Evolutionary conservation across 2,329 filamentous ascomycete genomes (phyloP), one percentile per base, ranked within the genome.

Genomic region (Fusarium stilboides): DNA sequence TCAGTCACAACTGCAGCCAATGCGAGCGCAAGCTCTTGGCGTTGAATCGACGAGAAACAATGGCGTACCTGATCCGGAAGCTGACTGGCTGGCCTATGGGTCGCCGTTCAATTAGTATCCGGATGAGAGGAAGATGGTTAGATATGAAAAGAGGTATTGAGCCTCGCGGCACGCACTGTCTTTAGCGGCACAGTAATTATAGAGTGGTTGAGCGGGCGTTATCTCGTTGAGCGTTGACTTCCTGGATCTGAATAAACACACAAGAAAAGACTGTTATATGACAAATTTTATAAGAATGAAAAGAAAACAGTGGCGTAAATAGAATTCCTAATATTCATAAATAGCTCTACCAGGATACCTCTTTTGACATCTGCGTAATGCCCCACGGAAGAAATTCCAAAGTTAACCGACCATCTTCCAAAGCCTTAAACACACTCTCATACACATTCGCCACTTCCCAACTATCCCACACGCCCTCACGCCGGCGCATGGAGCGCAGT

Each of bases 401-500:
- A 1, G 40, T 34, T 2, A 54, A 14, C 6, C 13, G 47, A 22
- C 33, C 15, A 1, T 34, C 8, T 5, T 54, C 51, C 12, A 54
- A 6, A 15, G 68, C 57, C 15, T 42, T 54, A 6, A 70, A 39
- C 51, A 65, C 45, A 39, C 71, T 52, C 22, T 69, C 68, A 5
- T 67, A 15, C 22, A 71, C 56, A 24, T 58, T 53, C 0, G 61
- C 67, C 19, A 74, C 56, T 7, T 74, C 72, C 43, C 61, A 58
- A 36, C 70, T 74, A 31, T 74, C 72, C 70, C 72, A 74, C 1
- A 74, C 56, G 0, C 72, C 70, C 24, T 74, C 72, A 13, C 72
- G 47, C 13, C 70, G 40, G 12, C 60, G 44, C 4, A 72, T 46
- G 0, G 59, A 57, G 1, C 59, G 64, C 8, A 74, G 24, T 6